phyloP scores from a whole-genome alignment of 192 early-diverging fungal species.

The Podila clonocystis region DNA sequence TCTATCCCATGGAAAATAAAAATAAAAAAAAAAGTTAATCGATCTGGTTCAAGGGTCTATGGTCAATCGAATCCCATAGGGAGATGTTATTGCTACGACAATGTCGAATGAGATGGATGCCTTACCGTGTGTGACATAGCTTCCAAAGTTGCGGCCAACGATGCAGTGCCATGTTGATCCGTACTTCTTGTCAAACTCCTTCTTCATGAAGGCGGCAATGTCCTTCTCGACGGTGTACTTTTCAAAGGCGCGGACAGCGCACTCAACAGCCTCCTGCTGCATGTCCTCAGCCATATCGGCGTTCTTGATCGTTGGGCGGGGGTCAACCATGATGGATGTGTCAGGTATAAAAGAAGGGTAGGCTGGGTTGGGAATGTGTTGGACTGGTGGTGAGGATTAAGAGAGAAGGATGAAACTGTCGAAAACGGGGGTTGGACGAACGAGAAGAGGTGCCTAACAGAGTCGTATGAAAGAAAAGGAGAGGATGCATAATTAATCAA shows the following conservation, averaged over 20 bases:
- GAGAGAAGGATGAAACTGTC: neutral
- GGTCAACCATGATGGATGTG: slow-evolving; percentile 68
- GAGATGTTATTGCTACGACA: neutral
- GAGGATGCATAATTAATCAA: too few species aligned
- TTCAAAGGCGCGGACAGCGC: slow-evolving; percentile 87
- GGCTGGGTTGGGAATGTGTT: neutral
- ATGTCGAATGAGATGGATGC: neutral
- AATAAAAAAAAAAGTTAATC: neutral
- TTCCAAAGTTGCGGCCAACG: slow-evolving; percentile 99
- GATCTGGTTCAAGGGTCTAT: neutral
- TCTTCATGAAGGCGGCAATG: slow-evolving; percentile 96
- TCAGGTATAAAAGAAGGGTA: too few species aligned
- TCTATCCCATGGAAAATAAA: slow-evolving; percentile 45
- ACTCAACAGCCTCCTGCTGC: slow-evolving; percentile 92
- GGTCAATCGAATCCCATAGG: neutral
- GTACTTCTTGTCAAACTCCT: slow-evolving; percentile 98
- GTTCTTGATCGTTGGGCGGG: slow-evolving; percentile 94
- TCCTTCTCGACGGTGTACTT: slow-evolving; percentile 98
- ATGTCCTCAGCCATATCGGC: slow-evolving; percentile 98
- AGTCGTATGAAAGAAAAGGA: too few species aligned
- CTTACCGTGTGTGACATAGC: slow-evolving; percentile 95
- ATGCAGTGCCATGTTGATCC: slow-evolving; percentile 99
- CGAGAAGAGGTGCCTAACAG: too few species aligned
- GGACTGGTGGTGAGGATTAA: neutral
- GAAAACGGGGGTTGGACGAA: too few species aligned